A percentile compares a stretch with the other conserved stretches of the same genome.
Evolutionary conservation across 805 yeast genomes (phyloP).

Genomic region (Yarrowia deformans): DNA sequence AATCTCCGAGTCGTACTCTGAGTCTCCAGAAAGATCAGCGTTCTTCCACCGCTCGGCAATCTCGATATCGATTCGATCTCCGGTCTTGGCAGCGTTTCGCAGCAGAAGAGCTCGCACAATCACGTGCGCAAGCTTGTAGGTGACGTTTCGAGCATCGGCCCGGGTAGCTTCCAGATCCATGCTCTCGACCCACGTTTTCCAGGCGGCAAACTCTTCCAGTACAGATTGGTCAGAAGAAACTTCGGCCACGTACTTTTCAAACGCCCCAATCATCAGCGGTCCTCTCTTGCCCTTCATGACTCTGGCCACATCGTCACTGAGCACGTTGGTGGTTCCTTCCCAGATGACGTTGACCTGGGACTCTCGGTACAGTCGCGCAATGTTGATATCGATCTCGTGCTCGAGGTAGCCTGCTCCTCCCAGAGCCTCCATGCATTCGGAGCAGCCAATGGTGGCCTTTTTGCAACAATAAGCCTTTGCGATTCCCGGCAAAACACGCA

Average conservation of each 20-base stretch:
- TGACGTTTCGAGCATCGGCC: slow-evolving; percentile 33
- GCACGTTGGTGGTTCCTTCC: slow-evolving; percentile 51
- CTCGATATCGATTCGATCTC: slow-evolving; percentile 1
- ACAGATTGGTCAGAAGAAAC: background rate
- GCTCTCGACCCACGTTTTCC: slow-evolving; percentile 1
- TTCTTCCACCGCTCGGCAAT: slow-evolving; percentile 19
- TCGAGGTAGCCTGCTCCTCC: slow-evolving; percentile 50
- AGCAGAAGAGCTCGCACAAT: slow-evolving; percentile 8
- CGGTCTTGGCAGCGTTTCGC: slow-evolving; percentile 13
- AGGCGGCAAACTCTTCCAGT: slow-evolving; percentile 3
- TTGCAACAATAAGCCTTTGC: slow-evolving; percentile 47
- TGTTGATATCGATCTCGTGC: slow-evolving; percentile 47
- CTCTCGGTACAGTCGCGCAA: slow-evolving; percentile 47
- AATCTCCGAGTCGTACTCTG: background rate
- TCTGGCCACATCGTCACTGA: slow-evolving; percentile 46
- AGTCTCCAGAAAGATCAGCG: background rate
- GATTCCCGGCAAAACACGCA: slow-evolving; percentile 48
- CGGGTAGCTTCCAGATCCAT: slow-evolving; percentile 30
- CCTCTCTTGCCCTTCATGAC: slow-evolving; percentile 39
- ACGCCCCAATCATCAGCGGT: slow-evolving; percentile 1
- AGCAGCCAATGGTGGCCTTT: slow-evolving; percentile 45
- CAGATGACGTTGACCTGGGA: slow-evolving; percentile 49
- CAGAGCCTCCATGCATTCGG: slow-evolving; percentile 50
- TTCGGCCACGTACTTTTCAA: slow-evolving; percentile 17
- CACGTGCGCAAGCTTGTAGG: slow-evolving; percentile 21